Evolutionary conservation across 371 early-diverging fungal species (phyloP).

Genomic region (Massospora cicadina): DNA sequence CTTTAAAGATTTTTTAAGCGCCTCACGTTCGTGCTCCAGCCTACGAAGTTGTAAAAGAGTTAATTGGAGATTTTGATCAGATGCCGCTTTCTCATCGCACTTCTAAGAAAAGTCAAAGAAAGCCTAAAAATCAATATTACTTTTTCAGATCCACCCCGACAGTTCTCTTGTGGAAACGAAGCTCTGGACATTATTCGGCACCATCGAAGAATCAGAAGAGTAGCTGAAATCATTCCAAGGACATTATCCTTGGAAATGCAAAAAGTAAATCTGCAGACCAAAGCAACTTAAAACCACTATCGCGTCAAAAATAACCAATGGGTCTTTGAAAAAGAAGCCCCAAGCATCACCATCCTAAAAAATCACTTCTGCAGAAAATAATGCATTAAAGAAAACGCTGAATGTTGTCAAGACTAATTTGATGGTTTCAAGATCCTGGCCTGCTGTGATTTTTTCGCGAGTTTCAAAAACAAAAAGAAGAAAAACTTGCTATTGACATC

Average conservation of each 20-base stretch:
- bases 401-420: neutral
- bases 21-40: neutral
- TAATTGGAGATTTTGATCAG: neutral
- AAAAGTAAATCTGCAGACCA: neutral
- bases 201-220: neutral
- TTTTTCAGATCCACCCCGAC: neutral
- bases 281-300: neutral
- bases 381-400: neutral
- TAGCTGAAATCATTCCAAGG: neutral
- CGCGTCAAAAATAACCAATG: neutral
- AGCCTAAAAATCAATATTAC: neutral
- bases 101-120: neutral
- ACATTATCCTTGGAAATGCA: neutral
- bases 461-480: neutral
- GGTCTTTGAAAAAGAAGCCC: neutral
- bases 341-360: neutral
- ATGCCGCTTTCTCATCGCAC: neutral
- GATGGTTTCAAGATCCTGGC: neutral
- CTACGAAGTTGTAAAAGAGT: neutral
- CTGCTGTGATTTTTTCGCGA: neutral
- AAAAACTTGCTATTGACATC: neutral
- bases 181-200: neutral
- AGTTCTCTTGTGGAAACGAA: neutral
- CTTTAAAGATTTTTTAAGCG: neutral
- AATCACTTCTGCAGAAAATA: neutral